Base-by-base conservation (phyloP, 2,329 filamentous ascomycete species). In the Septoria petroselini region DNA sequence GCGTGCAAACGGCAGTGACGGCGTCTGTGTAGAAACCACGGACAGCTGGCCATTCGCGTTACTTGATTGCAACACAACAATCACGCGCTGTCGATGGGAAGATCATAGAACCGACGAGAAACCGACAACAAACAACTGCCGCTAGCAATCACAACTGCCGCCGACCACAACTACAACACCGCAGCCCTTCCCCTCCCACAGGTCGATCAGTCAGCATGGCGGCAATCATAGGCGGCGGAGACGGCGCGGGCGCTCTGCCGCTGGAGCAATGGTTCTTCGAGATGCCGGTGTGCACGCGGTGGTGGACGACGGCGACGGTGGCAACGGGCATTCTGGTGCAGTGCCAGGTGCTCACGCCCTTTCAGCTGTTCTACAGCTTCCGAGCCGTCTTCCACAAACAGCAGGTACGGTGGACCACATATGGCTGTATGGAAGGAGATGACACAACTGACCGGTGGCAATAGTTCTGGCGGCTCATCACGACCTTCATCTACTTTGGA, bases 181-280 rank as follows among this genome's bases (percentile, higher is more conserved):
- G 18, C 25, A 7, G 18, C 33, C 23, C 15, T 21, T 17, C 23
- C 9, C n/a, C n/a, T n/a, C n/a, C n/a, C n/a, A n/a, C n/a, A n/a
- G n/a, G n/a, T n/a, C n/a, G 15, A 34, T 44, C 30, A 17, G 31
- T 21, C 53, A 50, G 30, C 54, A 76, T 76, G 73, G 74, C 74
- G 39, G 72, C 73, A 31, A 69, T 71, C 58, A 58, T 73, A 42
- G 69, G 72, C 39, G 65, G 58, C 25, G 71, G 67, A 54, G 72
- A 71, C 50, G 70, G 68, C 52, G 62, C 74, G 50, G 73, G 76
- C 48, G 78, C 80, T 55, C 77, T 95, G 65, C 93, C 91, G 34
- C 79, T 98, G 6, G 93, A 97, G 71, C 86, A 91, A 61, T 98
- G 93, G 93, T 97, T 96, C 71, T 96, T 89, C 79, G 93, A 98